phyloP scores from a whole-genome alignment of 768 basidiomycete species.

The Pleurotus sapidus region DNA sequence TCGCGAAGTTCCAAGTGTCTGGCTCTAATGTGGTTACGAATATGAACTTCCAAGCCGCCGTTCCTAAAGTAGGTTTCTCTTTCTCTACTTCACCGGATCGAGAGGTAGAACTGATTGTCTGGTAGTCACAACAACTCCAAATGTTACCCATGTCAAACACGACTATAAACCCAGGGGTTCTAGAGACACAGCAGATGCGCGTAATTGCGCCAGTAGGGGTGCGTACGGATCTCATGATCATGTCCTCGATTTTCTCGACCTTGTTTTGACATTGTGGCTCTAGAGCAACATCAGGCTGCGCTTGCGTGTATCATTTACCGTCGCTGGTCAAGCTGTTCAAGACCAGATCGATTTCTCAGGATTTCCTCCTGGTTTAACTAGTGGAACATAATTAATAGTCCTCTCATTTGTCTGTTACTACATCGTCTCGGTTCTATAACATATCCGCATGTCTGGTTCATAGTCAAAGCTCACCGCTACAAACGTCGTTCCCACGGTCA shows the following conservation, averaged over 20 bases:
- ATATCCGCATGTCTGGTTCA: too few species aligned
- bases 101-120: not conserved
- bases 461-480: too few species aligned
- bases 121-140: constrained; percentile 91
- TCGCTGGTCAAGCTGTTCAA: constrained; percentile 67
- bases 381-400: constrained; percentile 21
- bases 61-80: constrained; percentile 4
- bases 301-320: constrained; percentile 76
- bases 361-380: constrained; percentile 77
- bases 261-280: not conserved
- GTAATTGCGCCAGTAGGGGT: constrained; percentile 87
- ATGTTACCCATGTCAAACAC: constrained; percentile 97
- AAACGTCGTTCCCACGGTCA: too few species aligned
- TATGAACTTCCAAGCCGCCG: constrained; percentile 88
- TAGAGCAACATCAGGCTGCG: constrained; percentile 84
- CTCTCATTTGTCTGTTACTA: not conserved
- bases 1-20: constrained; percentile 80
- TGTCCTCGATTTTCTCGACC: constrained; percentile 9
- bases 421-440: too few species aligned
- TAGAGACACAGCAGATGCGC: constrained; percentile 95
- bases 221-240: constrained; percentile 27
- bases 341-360: constrained; percentile 95
- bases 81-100: not conserved
- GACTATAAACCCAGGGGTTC: constrained; percentile 69
- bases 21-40: constrained; percentile 51